Evolutionary conservation across 225 moss, liverwort and hornwort species (phyloP), one percentile per base, ranked within the genome.

Genomic region (Pleurozium schreberi): DNA sequence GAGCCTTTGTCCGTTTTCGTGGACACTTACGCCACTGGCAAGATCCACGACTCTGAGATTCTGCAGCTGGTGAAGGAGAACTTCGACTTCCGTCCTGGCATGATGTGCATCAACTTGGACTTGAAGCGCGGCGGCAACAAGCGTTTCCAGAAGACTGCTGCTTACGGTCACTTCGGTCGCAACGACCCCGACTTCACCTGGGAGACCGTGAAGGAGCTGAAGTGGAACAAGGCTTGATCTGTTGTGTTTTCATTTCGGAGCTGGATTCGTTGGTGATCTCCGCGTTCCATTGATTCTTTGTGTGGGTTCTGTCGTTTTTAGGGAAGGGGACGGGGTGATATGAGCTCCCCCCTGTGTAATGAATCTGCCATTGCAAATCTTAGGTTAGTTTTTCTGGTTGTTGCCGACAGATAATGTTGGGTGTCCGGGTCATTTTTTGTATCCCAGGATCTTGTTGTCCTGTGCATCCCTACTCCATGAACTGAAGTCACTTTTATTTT

Each of bases 101-200:
- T 98, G 98, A 98, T 98, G 87, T 98, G 96, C 91, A 98, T 98
- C 88, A 95, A 95, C 91, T 82, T 98, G 89, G 98, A 98, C 76
- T 67, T 98, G 90, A 98, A 96, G 96, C 96, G 98, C 28, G 98
- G 98, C 6, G 98, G 96, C 4, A 96, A 96, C 93, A 95, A 86
- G 94, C 89, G 98, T 88, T 98, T 96, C 90, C 98, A 96, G 96
- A 98, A 98, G 96, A 98, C 96, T 16, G 98, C 98, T 2, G 96
- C 98, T 10, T 98, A 98, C 86, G 98, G 98, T 14, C 98, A 98
- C 86, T 98, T 98, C 77, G 98, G 98, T 15, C 94, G 98, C 49
- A 86, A 8, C 69, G 98, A 93, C 67, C 95, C 97, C 7, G 98
- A 98, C 93, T 98, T 98, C 92, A 98, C 98, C 0, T 98, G 98